Evolutionary conservation across 2,329 filamentous ascomycete species (phyloP).

Genomic region (Magnaporthiopsis incrustans): DNA sequence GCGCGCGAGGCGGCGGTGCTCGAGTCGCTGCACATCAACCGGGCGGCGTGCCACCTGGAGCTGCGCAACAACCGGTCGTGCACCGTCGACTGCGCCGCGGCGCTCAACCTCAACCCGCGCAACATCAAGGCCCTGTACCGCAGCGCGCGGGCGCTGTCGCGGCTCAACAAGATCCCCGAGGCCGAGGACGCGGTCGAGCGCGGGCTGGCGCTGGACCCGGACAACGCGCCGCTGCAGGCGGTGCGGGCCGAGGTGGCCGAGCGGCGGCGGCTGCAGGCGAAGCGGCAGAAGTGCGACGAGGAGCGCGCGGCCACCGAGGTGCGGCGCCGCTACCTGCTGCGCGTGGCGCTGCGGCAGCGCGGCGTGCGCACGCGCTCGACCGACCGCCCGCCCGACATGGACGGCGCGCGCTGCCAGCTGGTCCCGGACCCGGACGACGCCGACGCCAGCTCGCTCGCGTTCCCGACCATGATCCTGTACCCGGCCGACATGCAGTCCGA

Average conservation of each 20-base stretch:
- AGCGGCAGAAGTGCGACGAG: slow-evolving; percentile 38
- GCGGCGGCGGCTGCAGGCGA: slow-evolving; percentile 49
- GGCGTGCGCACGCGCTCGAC: slow-evolving; percentile 62
- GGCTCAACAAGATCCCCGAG: slow-evolving; percentile 69
- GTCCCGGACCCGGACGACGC: slow-evolving; percentile 61
- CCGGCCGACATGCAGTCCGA: slow-evolving; percentile 75
- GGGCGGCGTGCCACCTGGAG: slow-evolving; percentile 82
- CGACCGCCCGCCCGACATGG: slow-evolving; percentile 71
- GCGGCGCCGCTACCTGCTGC: slow-evolving; percentile 52
- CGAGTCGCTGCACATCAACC: slow-evolving; percentile 75
- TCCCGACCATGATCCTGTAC: slow-evolving; percentile 81
- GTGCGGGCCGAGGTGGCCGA: slow-evolving; percentile 50
- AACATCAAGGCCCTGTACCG: slow-evolving; percentile 93
- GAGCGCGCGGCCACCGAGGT: slow-evolving; percentile 47
- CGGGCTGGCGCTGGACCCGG: slow-evolving; percentile 64
- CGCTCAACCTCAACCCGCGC: slow-evolving; percentile 66
- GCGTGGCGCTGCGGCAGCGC: slow-evolving; percentile 59
- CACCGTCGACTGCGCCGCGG: slow-evolving; percentile 74
- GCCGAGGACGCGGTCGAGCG: slow-evolving; percentile 70
- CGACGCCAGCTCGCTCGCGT: slow-evolving; percentile 54
- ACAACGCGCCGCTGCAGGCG: slow-evolving; percentile 57
- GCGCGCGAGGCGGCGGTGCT: slow-evolving; percentile 55
- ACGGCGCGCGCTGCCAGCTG: slow-evolving; percentile 68
- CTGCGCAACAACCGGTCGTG: slow-evolving; percentile 82
- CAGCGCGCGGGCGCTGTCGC: slow-evolving; percentile 67